phyloP scores from a whole-genome alignment of 169 alveolate species.

The Theileria parva region DNA sequence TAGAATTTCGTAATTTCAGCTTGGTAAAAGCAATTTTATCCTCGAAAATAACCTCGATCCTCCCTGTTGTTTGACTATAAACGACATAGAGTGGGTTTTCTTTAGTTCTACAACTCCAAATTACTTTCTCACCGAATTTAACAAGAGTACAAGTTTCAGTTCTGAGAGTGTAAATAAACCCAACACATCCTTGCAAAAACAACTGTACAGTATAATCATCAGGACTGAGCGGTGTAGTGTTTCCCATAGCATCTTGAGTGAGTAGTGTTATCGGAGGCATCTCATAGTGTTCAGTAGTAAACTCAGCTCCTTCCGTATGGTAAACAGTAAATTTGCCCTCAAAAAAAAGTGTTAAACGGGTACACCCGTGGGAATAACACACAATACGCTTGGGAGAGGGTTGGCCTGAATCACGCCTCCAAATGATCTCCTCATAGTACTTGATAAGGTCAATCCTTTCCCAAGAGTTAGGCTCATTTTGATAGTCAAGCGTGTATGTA shows the following conservation, averaged over 20 bases:
- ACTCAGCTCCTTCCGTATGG: not conserved
- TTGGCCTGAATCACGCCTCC: too few relatives aligned
- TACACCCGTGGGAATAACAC: too few relatives aligned
- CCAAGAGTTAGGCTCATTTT: too few relatives aligned
- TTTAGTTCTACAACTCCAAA: not conserved
- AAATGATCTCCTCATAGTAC: too few relatives aligned
- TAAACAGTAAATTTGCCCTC: too few relatives aligned
- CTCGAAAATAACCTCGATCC: not conserved
- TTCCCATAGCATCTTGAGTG: not conserved
- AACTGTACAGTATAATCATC: not conserved
- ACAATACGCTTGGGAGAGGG: too few relatives aligned
- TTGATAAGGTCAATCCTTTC: too few relatives aligned
- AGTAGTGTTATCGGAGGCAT: not conserved
- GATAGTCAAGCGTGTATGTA: too few relatives aligned
- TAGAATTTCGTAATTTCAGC: too few relatives aligned
- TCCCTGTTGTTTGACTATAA: not conserved
- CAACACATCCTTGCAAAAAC: not conserved
- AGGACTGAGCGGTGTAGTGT: not conserved
- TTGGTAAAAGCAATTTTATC: not conserved
- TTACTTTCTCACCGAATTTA: not conserved
- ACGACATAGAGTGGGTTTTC: not conserved
- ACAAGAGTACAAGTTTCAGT: not conserved
- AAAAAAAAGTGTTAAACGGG: too few relatives aligned
- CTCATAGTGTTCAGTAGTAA: too few relatives aligned
- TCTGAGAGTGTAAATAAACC: not conserved